These are phyloP conservation scores for Fusarium devonianum DNA, from an alignment of 2,329 filamentous ascomycete species.

Conservation along the genomic window DNA sequence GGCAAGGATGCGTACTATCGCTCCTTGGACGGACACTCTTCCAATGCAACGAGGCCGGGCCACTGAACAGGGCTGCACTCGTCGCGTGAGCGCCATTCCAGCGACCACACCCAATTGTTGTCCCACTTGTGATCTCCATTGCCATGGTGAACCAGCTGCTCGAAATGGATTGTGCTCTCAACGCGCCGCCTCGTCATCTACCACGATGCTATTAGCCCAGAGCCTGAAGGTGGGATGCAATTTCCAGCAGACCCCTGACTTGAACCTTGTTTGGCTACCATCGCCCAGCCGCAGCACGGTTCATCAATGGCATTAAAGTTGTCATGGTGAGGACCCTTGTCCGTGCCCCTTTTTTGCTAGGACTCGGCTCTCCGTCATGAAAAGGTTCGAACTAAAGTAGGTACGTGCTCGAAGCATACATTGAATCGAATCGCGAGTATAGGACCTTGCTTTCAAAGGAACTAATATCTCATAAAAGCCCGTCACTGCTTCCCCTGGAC, in stretches of 20 bases:
- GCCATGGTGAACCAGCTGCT: neutral
- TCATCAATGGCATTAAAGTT: conserved; percentile 13
- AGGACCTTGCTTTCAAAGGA: too few species aligned
- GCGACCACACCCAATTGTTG: conserved; percentile 5
- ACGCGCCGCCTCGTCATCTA: conserved; percentile 4
- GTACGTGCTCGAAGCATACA: too few species aligned
- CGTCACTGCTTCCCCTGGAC: too few species aligned
- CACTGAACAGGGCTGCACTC: neutral
- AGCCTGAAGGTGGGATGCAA: conserved; percentile 15
- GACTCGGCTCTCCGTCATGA: neutral
- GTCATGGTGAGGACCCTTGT: conserved; percentile 12
- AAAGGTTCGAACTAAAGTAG: neutral
- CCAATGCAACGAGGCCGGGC: neutral
- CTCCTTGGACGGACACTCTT: neutral
- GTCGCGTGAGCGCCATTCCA: conserved; percentile 2
- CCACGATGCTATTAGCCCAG: conserved; percentile 23
- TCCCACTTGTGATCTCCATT: conserved; percentile 2
- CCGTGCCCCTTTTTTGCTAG: conserved; percentile 28
- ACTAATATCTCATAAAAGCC: too few species aligned
- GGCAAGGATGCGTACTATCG: too few species aligned
- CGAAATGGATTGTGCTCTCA: conserved; percentile 1
- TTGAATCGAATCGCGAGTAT: too few species aligned
- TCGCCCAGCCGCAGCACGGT: conserved; percentile 10
- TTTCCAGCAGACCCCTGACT: conserved; percentile 19
- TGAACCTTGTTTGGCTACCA: conserved; percentile 1